Base-by-base conservation (phyloP, 108 stramenopile genomes). In the Tribonema minus region DNA sequence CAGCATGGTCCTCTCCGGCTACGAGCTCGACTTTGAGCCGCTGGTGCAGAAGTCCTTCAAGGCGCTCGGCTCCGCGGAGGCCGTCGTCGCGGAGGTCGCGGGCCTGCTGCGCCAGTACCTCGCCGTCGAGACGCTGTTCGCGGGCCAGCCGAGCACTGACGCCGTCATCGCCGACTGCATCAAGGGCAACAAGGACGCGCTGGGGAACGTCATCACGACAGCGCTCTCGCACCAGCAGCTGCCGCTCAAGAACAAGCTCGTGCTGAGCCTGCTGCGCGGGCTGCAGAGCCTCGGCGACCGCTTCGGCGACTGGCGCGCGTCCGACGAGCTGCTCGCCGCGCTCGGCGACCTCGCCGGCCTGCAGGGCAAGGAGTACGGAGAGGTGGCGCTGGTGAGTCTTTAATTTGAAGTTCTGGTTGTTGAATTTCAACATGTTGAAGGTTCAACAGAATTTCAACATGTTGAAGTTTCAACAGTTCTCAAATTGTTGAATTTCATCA, bases 111-210 rank as follows among this genome's bases (percentile, higher is more conserved):
- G 89, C 34, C 91, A 90, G 84, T 96, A 90, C 86, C 84, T 92
- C 39, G 91, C 92, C 23, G 92, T 94, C 38, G 95, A 96, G 76
- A 76, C 84, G 6, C 72, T 87, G 58, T 96, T 96, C 72, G 91
- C 81, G 80, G 91, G 90, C 72, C 86, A 88, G 72, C 83, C 92
- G 6, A 79, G 84, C 61, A 92, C 93, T 76, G 93, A 94, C 68
- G 95, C 90, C 60, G 92, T 94, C 38, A 64, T 75, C 39, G 90
- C 92, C 60, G 86, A 91, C 33, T 76, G 92, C 65, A 86, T 91
- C 35, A 96, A 96, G 90, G 90, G 88, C 67, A 88, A 91, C 15
- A 86, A 80, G 71, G 68, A 30, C 30, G 74, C 88, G 92, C 70
- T 4, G 63, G 36, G 41, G 64, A 39, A 64, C 20, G 1, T 28